A percentile compares a stretch with the other conserved stretches of the same genome.
Evolutionary conservation across 2,329 filamentous ascomycete species (phyloP).

Genomic region (Scedosporium aurantiacum): DNA sequence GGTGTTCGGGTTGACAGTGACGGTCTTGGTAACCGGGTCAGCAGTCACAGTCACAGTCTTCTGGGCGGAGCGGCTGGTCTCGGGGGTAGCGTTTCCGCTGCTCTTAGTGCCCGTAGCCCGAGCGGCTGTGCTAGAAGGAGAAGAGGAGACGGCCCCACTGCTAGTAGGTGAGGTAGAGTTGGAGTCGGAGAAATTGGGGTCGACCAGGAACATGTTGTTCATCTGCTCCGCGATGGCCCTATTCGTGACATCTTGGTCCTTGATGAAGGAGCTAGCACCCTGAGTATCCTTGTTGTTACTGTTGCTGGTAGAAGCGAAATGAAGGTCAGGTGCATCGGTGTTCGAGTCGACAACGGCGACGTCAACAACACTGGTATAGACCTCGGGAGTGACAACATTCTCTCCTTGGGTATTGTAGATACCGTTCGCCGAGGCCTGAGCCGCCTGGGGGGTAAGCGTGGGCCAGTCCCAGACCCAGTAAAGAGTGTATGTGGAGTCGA

Average conservation of each 20-base stretch:
- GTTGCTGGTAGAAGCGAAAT: constrained; percentile 22
- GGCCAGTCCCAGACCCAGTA: constrained; percentile 99
- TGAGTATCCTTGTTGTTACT: constrained; percentile 12
- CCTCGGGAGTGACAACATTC: constrained; percentile 21
- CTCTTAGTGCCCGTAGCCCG: not conserved
- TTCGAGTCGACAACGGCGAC: constrained; percentile 22
- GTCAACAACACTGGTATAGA: constrained; percentile 29
- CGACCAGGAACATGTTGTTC: constrained; percentile 31
- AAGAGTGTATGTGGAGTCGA: constrained; percentile 60
- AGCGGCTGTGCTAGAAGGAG: not conserved
- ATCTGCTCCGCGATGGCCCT: constrained; percentile 36
- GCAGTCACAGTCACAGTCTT: not conserved
- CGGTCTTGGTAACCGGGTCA: not conserved
- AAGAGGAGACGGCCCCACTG: constrained; percentile 13
- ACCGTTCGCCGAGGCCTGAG: constrained; percentile 26
- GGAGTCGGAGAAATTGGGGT: constrained; percentile 17
- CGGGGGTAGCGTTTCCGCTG: constrained; percentile 6
- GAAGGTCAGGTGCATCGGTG: constrained; percentile 13
- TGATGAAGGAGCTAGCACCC: constrained; percentile 13
- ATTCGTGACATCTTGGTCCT: constrained; percentile 28
- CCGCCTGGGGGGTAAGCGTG: constrained; percentile 35
- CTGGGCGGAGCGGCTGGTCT: constrained; percentile 9
- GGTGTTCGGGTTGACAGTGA: not conserved
- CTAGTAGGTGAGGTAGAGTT: constrained; percentile 10
- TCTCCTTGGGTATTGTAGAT: constrained; percentile 22